phyloP scores from a whole-genome alignment of 2,329 filamentous ascomycete species.

The Uncinocarpus reesii region DNA sequence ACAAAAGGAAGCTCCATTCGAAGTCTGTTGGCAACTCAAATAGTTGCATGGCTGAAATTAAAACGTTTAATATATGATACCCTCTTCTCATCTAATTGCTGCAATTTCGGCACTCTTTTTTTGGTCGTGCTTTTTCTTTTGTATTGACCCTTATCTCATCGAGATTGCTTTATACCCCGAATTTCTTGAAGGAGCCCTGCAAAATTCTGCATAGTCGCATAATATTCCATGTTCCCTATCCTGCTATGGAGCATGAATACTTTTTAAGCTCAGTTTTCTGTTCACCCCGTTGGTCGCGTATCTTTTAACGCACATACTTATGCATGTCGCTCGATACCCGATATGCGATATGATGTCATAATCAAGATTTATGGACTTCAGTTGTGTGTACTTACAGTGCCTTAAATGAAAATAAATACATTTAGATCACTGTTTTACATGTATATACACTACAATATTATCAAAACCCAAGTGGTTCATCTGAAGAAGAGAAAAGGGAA shows the following conservation, averaged over 20 bases:
- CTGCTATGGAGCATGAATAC: too few relatives aligned
- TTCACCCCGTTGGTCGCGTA: too few relatives aligned
- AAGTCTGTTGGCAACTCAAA: too few relatives aligned
- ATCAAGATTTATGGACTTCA: too few relatives aligned
- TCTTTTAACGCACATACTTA: too few relatives aligned
- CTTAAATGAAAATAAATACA: neutral
- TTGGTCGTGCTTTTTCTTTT: neutral
- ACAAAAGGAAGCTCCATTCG: neutral
- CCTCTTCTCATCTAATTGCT: neutral
- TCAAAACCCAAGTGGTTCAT: neutral
- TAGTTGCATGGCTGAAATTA: too few relatives aligned
- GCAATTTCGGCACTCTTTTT: neutral
- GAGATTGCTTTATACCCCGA: constrained; percentile 4
- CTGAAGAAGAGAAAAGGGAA: neutral
- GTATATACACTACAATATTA: constrained; percentile 1
- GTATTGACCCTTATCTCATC: neutral
- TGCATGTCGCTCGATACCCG: too few relatives aligned
- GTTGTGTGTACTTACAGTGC: neutral
- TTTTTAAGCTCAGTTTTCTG: too few relatives aligned
- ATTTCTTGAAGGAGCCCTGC: neutral
- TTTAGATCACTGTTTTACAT: neutral
- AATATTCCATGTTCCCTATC: neutral
- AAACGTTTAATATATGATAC: constrained; percentile 1
- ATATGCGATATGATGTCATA: too few relatives aligned
- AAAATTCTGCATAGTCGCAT: too few relatives aligned